phyloP scores from a whole-genome alignment of 108 stramenopile genomes.

The Aurantiochytrium sp. region DNA sequence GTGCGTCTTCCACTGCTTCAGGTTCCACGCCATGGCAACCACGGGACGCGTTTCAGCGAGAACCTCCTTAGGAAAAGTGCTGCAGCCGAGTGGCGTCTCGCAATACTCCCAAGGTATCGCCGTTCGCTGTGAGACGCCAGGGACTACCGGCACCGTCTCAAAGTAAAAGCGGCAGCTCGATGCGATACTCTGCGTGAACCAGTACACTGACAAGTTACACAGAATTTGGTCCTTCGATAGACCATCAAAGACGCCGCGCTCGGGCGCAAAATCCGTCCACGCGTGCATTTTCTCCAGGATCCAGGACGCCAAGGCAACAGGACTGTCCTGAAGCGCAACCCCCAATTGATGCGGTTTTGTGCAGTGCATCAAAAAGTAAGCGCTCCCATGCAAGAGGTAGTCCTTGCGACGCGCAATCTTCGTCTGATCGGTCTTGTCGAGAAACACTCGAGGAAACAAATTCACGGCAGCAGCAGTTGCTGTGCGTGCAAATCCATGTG shows the following conservation, averaged over 20 bases:
- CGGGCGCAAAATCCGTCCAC: background rate
- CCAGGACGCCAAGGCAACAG: background rate
- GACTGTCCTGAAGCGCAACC: background rate
- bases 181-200: background rate
- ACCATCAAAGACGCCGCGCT: background rate
- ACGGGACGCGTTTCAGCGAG: background rate
- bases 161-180: slow-evolving; percentile 4
- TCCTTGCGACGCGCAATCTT: background rate
- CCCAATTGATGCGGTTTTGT: background rate
- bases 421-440: background rate
- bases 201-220: background rate
- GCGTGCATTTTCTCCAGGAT: background rate
- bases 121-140: background rate
- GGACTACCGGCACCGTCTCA: background rate
- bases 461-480: background rate
- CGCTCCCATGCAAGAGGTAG: background rate
- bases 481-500: background rate
- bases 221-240: background rate
- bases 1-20: background rate
- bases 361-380: background rate
- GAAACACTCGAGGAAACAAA: background rate
- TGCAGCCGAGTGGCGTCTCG: background rate
- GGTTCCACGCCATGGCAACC: background rate
- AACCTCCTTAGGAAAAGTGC: background rate
- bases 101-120: background rate